Percentiles rank a stretch among this genome's conserved stretches.
Conservation (phyloP, 176 grass and related monocot species). For the Rhynchospora tenuis region DNA sequence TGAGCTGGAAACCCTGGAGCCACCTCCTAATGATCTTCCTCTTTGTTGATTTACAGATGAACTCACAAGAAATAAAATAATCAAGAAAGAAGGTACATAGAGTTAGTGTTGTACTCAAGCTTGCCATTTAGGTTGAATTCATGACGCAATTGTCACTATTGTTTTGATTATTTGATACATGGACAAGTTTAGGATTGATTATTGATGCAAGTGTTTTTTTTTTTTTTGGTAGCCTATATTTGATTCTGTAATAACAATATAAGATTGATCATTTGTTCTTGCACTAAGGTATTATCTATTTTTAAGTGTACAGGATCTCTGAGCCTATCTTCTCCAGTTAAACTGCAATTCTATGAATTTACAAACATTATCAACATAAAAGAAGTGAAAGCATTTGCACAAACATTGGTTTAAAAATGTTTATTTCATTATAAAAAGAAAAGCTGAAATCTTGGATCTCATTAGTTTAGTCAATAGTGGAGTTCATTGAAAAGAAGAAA, state of each 20-base stretch:
- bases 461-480: not conserved
- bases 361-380: not conserved
- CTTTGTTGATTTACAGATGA: constrained; percentile 41
- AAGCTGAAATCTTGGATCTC: not conserved
- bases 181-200: not conserved
- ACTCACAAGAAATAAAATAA: not conserved
- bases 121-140: not conserved
- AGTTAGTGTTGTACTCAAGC: not conserved
- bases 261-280: constrained; percentile 6
- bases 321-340: not conserved
- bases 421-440: not conserved
- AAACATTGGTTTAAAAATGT: not conserved
- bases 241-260: not conserved
- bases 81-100: not conserved
- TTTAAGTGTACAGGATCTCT: not conserved
- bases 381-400: not conserved
- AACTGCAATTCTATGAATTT: not conserved
- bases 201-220: not conserved
- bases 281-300: not conserved
- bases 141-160: not conserved
- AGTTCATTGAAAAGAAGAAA: not conserved
- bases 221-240: not conserved
- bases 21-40: constrained; percentile 56
- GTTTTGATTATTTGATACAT: constrained; percentile 1
- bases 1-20: constrained; percentile 49